Conservation (phyloP, 2,329 filamentous ascomycete species). For the Cadophora malorum region DNA sequence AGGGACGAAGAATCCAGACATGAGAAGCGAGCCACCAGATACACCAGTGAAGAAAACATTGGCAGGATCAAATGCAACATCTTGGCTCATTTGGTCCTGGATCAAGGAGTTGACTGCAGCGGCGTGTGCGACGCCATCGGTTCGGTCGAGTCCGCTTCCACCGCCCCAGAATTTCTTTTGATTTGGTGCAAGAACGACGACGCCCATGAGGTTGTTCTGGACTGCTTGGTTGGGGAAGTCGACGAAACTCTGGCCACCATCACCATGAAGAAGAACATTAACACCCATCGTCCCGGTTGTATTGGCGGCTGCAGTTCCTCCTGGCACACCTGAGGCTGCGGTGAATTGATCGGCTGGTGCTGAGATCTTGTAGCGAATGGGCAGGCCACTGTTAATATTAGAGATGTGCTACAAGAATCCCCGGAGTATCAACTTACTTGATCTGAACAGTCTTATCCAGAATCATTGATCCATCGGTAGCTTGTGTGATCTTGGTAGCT, state of each 20-base stretch:
- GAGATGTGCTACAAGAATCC: conserved; percentile 6
- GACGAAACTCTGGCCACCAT: conserved; percentile 71
- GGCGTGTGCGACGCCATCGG: conserved; percentile 61
- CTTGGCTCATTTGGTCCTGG: conserved; percentile 54
- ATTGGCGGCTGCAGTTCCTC: conserved; percentile 46
- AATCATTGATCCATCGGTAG: conserved; percentile 61
- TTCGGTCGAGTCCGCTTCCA: conserved; percentile 56
- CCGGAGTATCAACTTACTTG: conserved; percentile 50
- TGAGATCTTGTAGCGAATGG: conserved; percentile 62
- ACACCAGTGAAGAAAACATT: conserved; percentile 65
- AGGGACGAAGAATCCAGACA: conserved; percentile 64
- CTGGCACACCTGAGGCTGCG: conserved; percentile 55
- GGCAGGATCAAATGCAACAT: conserved; percentile 58
- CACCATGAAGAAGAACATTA: conserved; percentile 65
- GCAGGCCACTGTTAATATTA: conserved; percentile 51
- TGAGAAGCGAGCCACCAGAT: conserved; percentile 58
- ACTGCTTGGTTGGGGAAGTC: conserved; percentile 80
- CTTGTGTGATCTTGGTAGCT: conserved; percentile 37
- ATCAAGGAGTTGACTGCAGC: conserved; percentile 62
- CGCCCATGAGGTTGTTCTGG: conserved; percentile 77
- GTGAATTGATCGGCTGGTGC: conserved; percentile 61
- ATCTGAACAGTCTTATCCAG: conserved; percentile 60
- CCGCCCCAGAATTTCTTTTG: conserved; percentile 64
- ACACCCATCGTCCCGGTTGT: conserved; percentile 52
- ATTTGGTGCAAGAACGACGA: conserved; percentile 69